Evolutionary conservation across 495 filamentous ascomycete genomes (phyloP).

Genomic region (Aspergillus mulundensis): DNA sequence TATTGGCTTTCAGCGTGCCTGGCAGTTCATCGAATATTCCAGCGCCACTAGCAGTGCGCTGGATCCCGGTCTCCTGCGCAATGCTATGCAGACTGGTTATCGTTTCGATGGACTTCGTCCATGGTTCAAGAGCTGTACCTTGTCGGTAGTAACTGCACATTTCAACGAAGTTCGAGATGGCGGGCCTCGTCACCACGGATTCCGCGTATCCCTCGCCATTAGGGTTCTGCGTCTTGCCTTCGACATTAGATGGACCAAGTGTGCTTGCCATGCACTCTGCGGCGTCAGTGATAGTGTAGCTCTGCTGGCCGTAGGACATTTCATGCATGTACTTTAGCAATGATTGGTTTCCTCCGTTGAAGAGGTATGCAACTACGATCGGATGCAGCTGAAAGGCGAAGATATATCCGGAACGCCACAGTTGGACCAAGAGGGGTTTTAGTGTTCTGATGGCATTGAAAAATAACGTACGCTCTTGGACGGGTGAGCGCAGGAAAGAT

Average conservation of each 20-base stretch:
- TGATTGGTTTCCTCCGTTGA: constrained; percentile 39
- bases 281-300: constrained; percentile 25
- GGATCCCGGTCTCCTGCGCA: constrained; percentile 20
- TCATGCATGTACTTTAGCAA: constrained; percentile 36
- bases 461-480: constrained; percentile 35
- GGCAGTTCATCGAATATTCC: constrained; percentile 44
- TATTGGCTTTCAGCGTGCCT: constrained; percentile 42
- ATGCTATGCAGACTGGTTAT: constrained; percentile 41
- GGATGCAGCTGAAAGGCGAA: constrained; percentile 47
- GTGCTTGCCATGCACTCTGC: constrained; percentile 43
- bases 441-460: constrained; percentile 36
- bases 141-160: constrained; percentile 51
- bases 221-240: constrained; percentile 30
- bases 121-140: constrained; percentile 29
- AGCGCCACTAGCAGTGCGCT: constrained; percentile 32
- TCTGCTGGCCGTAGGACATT: constrained; percentile 22
- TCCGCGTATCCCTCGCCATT: constrained; percentile 31
- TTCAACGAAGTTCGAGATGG: constrained; percentile 33
- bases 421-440: constrained; percentile 37
- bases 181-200: constrained; percentile 23
- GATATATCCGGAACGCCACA: constrained; percentile 45
- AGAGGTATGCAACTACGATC: constrained; percentile 33
- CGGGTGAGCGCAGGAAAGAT: constrained; percentile 38
- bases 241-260: constrained; percentile 36
- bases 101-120: constrained; percentile 48